Evolutionary conservation across 495 filamentous ascomycete species (phyloP), one percentile per base, ranked within the genome.

Genomic region (Penicillium bovifimosum): DNA sequence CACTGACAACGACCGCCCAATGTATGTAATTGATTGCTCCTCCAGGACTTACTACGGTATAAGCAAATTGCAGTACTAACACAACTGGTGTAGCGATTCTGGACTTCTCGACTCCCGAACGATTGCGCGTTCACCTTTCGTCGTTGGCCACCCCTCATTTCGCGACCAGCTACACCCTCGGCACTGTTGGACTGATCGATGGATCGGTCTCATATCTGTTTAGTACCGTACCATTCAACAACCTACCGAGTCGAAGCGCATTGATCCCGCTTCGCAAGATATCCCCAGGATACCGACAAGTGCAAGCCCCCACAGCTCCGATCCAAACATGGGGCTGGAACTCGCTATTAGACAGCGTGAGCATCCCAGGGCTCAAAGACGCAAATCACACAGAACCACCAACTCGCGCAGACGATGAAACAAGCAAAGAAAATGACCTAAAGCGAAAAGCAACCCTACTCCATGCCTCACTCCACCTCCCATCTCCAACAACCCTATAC

Each of bases 121-220:
- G 87, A 51, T 73, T 98, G 41, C 86, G 87, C 46, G 71, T 80
- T 50, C 71, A 72, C 34, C 76, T 95, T 34, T 96, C 95, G 11
- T 96, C 93, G 9, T 85, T 98, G 14, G 86, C 91, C 5, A 88
- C 93, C 5, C 84, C 88, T 9, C 86, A 96, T 62, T 95, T 95
- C 59, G 91, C 90, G 34, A 93, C 90, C 20, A 91, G 89, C 50
- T 96, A 96, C 68, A 84, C 86, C 18, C 77, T 96, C 10, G 86
- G 88, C 40, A 92, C 81, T 35, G 77, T 91, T 11, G 91, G 90
- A 36, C 69, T 95, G 41, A 88, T 96, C 31, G 89, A 96, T 69
- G 91, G 91, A 63, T 93, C 90, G 7, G 77, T 96, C 26, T 93
- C 88, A 27, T 96, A 95, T 66, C 80, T 96, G 17, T 93, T 93